Base-by-base conservation (phyloP, 169 alveolate species). In the Cryptosporidium parvum region DNA sequence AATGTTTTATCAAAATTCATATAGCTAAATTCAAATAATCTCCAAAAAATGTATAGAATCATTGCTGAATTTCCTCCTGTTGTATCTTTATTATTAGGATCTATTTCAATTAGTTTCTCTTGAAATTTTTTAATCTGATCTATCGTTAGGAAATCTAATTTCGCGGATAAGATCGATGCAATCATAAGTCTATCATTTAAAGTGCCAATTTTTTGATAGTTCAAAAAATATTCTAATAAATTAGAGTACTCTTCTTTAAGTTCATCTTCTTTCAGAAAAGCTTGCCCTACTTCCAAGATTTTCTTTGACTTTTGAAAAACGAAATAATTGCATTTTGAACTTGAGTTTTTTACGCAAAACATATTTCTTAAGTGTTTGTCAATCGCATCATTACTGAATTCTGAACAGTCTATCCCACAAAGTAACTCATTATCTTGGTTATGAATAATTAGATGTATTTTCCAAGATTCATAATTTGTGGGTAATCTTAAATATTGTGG, bases 401-500 rank as follows among this genome's bases (percentile, higher is more conserved):
- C 37, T 35, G 65, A 21, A 45, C 89, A 80, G 16, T 80, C 89
- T 37, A 80, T 31, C 29, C 89, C 75, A 39, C 89, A 80, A 8
- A 80, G 31, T 18, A 65, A 26, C 14, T 80, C 73, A 67, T 80
- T 80, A 62, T 59, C 37, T 62, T 65, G 42, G 62, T 80, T 65
- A 48, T 80, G 89, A 42, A 80, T 62, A 7, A 80, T 65, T 29
- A 80, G 59, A 26, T 80, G 51, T 12, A 80, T 75, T 26, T 16
- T 16, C 89, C 89, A 80, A 44, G 56, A 59, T 14, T 65, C 75
- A 23, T 42, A 37, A 42, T 35, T 42, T 26, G 75, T 44, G 12
- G 89, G 89, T 12, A 80, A 62, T 33, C 89, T 61, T 42, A 80
- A 10, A 42, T 44, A 80, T 35, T 80, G 80, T 56, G 89, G 89